These are phyloP conservation scores for Aspergillus glaucus DNA, from an alignment of 2,329 filamentous ascomycete genomes.

Conservation along the genomic window DNA sequence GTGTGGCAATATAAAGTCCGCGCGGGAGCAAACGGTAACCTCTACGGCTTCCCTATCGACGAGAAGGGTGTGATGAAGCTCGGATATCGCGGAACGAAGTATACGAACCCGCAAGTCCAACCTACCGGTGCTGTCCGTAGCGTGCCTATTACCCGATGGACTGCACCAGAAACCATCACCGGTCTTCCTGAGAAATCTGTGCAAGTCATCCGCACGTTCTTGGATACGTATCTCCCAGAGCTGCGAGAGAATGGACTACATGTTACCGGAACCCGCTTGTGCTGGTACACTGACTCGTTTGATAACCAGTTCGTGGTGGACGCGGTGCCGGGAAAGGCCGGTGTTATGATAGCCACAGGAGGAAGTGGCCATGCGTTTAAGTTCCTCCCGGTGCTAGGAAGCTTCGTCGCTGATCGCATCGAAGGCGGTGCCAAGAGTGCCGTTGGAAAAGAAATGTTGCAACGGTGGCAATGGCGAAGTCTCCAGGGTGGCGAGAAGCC, in stretches of 20 bases:
- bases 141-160: conserved; percentile 37
- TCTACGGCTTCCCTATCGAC: conserved; percentile 46
- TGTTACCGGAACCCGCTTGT: conserved; percentile 43
- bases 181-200: conserved; percentile 22
- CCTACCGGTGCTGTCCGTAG: conserved; percentile 35
- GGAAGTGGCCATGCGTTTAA: conserved; percentile 60
- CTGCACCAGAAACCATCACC: conserved; percentile 5
- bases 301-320: conserved; percentile 52
- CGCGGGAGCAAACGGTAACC: conserved; percentile 33
- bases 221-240: conserved; percentile 41
- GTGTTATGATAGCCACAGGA: conserved; percentile 54
- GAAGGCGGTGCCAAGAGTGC: conserved; percentile 29
- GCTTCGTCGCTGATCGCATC: conserved; percentile 49
- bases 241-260: conserved; percentile 29
- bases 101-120: conserved; percentile 39
- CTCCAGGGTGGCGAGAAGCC: conserved; percentile 2
- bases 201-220: conserved; percentile 26
- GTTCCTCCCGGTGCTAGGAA: conserved; percentile 54
- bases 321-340: conserved; percentile 44
- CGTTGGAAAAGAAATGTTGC: conserved; percentile 5
- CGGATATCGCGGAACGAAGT: conserved; percentile 48
- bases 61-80: conserved; percentile 43
- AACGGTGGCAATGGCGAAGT: conserved; percentile 18
- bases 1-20: conserved; percentile 37
- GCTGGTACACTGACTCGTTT: conserved; percentile 53